Evolutionary conservation across 2,329 filamentous ascomycete genomes (phyloP).

Genomic region (Elsinoe arachidis): DNA sequence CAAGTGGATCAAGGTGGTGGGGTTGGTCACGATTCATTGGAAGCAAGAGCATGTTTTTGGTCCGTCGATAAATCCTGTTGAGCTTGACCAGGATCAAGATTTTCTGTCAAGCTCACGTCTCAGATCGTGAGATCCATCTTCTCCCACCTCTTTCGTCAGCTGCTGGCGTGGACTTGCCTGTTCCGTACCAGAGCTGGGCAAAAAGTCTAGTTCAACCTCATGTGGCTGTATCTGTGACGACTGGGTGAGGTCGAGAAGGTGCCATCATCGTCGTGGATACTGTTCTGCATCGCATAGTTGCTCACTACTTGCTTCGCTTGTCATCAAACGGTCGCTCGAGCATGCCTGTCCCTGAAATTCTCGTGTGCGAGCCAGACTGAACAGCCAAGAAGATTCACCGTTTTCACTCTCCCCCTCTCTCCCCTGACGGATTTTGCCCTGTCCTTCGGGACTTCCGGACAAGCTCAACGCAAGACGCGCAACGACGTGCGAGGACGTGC

Average conservation of each 20-base stretch:
- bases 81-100: conserved; percentile 10
- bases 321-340: background rate
- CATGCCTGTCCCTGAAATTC: background rate
- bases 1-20: background rate
- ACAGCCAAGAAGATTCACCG: background rate
- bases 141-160: conserved; percentile 1
- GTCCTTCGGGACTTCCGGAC: background rate
- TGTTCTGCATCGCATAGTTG: background rate
- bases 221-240: background rate
- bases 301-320: background rate
- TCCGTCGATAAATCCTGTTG: conserved; percentile 5
- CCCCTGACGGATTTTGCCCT: background rate
- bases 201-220: background rate
- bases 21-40: background rate
- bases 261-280: background rate
- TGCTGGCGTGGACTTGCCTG: background rate
- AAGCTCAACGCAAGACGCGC: background rate
- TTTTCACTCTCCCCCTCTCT: background rate
- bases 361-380: background rate
- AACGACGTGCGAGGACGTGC: background rate
- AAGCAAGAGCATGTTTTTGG: conserved; percentile 3
- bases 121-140: background rate
- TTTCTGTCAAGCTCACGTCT: background rate
- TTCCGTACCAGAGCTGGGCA: background rate
- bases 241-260: background rate